phyloP scores from a whole-genome alignment of 441 rosid species.

The Viola pubescens region DNA sequence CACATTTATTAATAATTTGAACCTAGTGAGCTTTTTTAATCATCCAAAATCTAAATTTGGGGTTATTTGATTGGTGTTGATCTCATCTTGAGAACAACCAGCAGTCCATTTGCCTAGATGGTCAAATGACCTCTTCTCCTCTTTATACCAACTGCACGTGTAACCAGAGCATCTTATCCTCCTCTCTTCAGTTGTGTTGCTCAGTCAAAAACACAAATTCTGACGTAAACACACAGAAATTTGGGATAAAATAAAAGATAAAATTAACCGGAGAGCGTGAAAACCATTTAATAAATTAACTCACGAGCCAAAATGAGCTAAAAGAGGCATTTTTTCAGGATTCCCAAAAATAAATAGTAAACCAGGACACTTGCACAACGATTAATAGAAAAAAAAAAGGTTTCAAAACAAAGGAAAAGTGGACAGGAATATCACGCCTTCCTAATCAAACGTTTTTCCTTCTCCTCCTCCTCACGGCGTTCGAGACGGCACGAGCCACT shows the following conservation, averaged over 20 bases:
- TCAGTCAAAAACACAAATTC: not conserved
- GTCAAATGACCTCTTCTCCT: slow-evolving; percentile 9
- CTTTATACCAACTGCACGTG: slow-evolving; percentile 5
- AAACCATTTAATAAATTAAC: not conserved
- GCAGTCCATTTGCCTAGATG: not conserved
- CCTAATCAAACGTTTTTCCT: slow-evolving; percentile 24
- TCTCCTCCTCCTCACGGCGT: slow-evolving; percentile 24
- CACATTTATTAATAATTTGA: too few species aligned
- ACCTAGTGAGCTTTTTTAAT: too few species aligned
- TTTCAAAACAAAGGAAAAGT: slow-evolving; percentile 4
- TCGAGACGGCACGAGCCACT: slow-evolving; percentile 59
- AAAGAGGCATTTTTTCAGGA: slow-evolving; percentile 14
- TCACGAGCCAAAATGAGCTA: slow-evolving; percentile 18
- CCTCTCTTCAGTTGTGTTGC: not conserved
- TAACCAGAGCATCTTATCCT: slow-evolving; percentile 1
- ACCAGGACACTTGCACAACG: not conserved
- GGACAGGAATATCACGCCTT: slow-evolving; percentile 39
- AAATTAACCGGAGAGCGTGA: not conserved
- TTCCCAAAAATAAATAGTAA: not conserved
- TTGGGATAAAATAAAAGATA: not conserved
- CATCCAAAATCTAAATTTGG: too few species aligned
- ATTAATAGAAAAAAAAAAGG: not conserved
- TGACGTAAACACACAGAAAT: not conserved
- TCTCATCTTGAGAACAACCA: not conserved
- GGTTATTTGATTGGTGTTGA: too few species aligned